Evolutionary conservation across 2,329 filamentous ascomycete genomes (phyloP), one percentile per base, ranked within the genome.

Genomic region (Fusarium sp.): DNA sequence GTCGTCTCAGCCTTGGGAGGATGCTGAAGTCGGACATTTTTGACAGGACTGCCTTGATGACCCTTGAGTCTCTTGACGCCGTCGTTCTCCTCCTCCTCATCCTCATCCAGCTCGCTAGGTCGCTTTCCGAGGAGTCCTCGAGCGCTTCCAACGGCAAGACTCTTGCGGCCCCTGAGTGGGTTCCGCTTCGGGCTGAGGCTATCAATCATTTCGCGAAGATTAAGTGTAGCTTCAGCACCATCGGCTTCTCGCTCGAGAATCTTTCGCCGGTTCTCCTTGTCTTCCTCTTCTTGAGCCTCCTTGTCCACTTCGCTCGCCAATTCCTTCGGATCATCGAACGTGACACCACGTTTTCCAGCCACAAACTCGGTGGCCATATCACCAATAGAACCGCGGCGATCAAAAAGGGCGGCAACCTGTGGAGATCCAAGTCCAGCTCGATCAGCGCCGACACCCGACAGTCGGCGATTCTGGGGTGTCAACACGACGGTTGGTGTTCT

Each of bases 141-240:
- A 16, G 93, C 93, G 75, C 92, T 93, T 44, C 93, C 93, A 22
- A 94, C 90, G 72, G 93, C 91, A 58, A 95, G 85, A 78, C 93
- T 95, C 83, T 95, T 95, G 44, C 93, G 90, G 16, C 90, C 90
- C 64, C 87, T 90, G 8, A 93, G 75, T 7, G 83, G 81, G 62
- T 89, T 91, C 80, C 94, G 94, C 81, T 93, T 94, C 0, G 94
- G 93, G 27, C 92, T 94, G 71, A 96, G 85, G 65, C 90, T 93
- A 69, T 92, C 88, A 69, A 96, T 96, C 89, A 94, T 92, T 72
- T 94, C 92, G 71, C 90, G 92, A 49, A 96, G 83, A 70, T 90
- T 94, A 38, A 91, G 81, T 0, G 92, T 93, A 4, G 85, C 86
- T 71, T 94, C 92, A 8, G 70, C 70, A 12, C 75, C 77, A 20